Base-by-base conservation (phyloP, 2,329 filamentous ascomycete species). In the Aspergillus calidoustus region DNA sequence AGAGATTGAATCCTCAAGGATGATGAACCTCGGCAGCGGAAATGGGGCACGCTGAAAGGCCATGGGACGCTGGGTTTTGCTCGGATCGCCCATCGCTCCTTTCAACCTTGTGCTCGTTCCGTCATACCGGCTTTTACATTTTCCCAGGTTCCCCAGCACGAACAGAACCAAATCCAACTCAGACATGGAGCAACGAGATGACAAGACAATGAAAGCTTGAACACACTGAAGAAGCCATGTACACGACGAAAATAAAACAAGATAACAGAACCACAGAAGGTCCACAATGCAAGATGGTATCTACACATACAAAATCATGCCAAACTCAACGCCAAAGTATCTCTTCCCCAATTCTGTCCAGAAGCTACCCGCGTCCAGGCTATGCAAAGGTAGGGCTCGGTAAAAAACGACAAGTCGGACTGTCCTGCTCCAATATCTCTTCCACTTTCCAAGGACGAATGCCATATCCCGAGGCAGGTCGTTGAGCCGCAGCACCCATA, bases 371-470 rank as follows among this genome's bases (percentile, higher is more conserved):
- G 19, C 41, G n/a, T 7, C 30, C 44, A 8, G 7, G n/a, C 43
- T 59, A 65, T 44, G 65, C 64, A 15, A 66, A 17, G 15, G 48
- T 22, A 30, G 61, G 58, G 22, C 62, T 61, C 7, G 63, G 62
- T 11, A 61, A 50, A 44, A 65, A 63, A 50, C 47, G 23, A 54
- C 46, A 50, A 28, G 25, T 30, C 22, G 31, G 19, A 7, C 46
- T 44, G 30, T 57, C 31, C 46, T 43, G 8, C 6, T 28, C 23
- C 19, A 41, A 30, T 15, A 43, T 19, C 13, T 47, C 43, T 6
- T 52, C 54, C 44, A 65, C 19, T 25, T 53, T 60, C 64, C 54
- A 63, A 43, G 38, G 28, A 38, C 61, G 51, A 38, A 52, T 55
- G 28, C 63, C 50, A 46, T 38, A 50, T n/a, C 54, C 57, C 43